Conservation (phyloP, 73 alveolate genomes). For the Paramecium bursaria region DNA sequence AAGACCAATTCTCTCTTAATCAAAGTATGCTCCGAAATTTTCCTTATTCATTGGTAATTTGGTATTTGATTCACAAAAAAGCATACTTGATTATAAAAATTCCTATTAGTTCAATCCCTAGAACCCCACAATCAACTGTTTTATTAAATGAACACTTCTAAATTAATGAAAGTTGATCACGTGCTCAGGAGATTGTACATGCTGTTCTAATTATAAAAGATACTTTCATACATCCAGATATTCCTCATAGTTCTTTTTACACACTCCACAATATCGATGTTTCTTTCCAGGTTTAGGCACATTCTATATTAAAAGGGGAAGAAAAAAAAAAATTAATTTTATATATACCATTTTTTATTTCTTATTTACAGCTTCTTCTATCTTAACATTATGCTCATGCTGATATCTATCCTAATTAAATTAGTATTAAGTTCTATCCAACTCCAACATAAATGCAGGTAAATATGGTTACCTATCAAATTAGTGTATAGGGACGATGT, state of each 20-base stretch:
- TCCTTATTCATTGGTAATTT: constrained; percentile 52
- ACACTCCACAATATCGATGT: constrained; percentile 61
- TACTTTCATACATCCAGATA: constrained; percentile 30
- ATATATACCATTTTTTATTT: constrained; percentile 30
- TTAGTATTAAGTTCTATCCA: constrained; percentile 49
- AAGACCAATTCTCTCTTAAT: constrained; percentile 46
- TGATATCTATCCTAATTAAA: constrained; percentile 52
- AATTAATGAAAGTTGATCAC: constrained; percentile 6
- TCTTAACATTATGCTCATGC: constrained; percentile 42
- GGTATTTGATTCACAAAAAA: constrained; percentile 52
- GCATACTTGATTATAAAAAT: constrained; percentile 41
- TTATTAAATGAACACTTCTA: constrained; percentile 43
- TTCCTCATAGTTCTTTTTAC: constrained; percentile 52
- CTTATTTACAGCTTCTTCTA: constrained; percentile 23
- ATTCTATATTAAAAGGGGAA: constrained; percentile 3
- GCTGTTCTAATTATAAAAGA: constrained; percentile 15
- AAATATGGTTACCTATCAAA: constrained; percentile 36
- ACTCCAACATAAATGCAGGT: constrained; percentile 46
- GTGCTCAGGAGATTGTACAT: constrained; percentile 42
- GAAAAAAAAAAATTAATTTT: no score
- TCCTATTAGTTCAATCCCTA: neutral
- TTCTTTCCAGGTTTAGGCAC: constrained; percentile 61
- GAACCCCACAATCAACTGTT: constrained; percentile 18
- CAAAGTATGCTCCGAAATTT: constrained; percentile 51
- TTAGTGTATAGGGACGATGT: constrained; percentile 45